Conservation (phyloP, 495 filamentous ascomycete species). For the Penicillium ochrochloron region DNA sequence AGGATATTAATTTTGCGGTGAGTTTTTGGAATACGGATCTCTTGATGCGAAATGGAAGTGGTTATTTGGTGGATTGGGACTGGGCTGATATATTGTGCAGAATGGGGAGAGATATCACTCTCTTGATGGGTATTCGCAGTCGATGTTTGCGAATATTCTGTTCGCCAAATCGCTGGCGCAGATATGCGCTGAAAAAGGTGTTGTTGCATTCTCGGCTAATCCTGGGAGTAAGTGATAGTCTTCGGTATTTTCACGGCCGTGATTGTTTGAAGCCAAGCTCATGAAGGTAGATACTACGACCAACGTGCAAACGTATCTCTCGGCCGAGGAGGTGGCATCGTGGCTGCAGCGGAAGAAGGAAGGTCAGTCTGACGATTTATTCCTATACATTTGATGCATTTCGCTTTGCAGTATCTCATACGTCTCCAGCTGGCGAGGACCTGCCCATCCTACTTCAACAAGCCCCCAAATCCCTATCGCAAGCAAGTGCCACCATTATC, state of each 20-base stretch:
- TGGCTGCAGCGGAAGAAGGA: constrained; percentile 32
- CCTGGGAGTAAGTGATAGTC: constrained; percentile 29
- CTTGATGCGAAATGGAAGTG: not conserved
- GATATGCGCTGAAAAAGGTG: constrained; percentile 11
- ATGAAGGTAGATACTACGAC: constrained; percentile 26
- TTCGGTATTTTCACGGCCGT: not conserved
- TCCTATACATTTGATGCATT: no score
- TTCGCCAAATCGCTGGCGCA: constrained; percentile 30
- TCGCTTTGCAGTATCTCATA: not conserved
- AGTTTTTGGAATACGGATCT: constrained; percentile 1
- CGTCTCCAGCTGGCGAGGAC: constrained; percentile 24
- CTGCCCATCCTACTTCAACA: constrained; percentile 30
- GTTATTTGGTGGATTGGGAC: not conserved
- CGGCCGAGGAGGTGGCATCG: constrained; percentile 25
- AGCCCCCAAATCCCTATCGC: constrained; percentile 26
- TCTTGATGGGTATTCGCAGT: constrained; percentile 33
- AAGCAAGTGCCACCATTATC: constrained; percentile 28
- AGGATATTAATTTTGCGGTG: constrained; percentile 30
- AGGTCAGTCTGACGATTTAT: constrained; percentile 13
- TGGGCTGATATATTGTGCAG: constrained; percentile 16
- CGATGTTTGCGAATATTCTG: constrained; percentile 35
- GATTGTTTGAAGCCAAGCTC: not conserved
- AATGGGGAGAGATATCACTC: constrained; percentile 29
- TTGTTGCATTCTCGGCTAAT: constrained; percentile 30
- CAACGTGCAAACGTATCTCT: constrained; percentile 25